Percentiles rank a stretch among this genome's conserved stretches.
Conservation (phyloP, 257 asterid species). For the Forsythia suspensa region DNA sequence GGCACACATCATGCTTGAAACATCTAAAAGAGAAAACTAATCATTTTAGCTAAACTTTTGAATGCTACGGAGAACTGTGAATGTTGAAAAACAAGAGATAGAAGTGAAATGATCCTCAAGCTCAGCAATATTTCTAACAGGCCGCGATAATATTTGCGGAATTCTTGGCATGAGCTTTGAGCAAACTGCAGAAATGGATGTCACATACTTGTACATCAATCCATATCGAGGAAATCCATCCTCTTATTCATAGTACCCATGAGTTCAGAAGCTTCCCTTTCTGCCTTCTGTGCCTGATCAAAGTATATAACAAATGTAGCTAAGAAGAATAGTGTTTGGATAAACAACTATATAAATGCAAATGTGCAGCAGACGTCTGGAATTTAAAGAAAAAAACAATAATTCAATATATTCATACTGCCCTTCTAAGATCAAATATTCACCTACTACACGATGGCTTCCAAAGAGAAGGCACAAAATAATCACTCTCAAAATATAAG, state of each 20-base stretch:
- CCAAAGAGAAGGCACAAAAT: neutral
- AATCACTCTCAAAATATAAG: neutral
- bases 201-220: conserved; percentile 37
- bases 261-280: conserved; percentile 84
- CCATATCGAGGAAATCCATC: conserved; percentile 97
- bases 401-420: neutral
- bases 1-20: neutral
- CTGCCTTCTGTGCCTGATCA: conserved; percentile 84
- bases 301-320: conserved; percentile 4
- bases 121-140: neutral
- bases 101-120: neutral
- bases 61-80: neutral
- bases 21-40: neutral
- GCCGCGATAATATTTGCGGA: neutral
- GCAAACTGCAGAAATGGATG: neutral
- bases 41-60: neutral
- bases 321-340: neutral
- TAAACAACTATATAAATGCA: conserved; percentile 1
- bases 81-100: neutral
- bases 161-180: neutral
- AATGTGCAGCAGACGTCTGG: neutral
- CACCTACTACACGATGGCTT: neutral
- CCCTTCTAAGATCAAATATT: neutral
- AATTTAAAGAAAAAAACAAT: too few relatives aligned
- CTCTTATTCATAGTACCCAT: conserved; percentile 89